Percentiles rank a stretch among this genome's conserved stretches.
phyloP scores from a whole-genome alignment of 106 monocot genomes.

The Dendrobium huoshanense region DNA sequence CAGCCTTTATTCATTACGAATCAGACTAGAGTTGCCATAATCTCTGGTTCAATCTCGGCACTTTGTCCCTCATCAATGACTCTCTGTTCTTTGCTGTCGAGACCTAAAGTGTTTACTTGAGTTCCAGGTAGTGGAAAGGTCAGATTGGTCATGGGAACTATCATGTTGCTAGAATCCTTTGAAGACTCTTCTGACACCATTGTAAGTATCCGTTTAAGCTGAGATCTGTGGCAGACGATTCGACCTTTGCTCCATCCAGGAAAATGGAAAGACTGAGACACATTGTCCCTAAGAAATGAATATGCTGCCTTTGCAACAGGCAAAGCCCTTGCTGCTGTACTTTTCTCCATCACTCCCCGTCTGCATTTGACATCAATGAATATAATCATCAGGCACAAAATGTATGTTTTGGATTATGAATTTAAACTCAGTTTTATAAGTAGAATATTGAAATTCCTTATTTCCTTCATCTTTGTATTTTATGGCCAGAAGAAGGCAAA shows the following conservation, averaged over 20 bases:
- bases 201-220: constrained; percentile 57
- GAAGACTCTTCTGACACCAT: constrained; percentile 15
- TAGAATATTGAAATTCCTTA: no score
- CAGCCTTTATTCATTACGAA: background rate
- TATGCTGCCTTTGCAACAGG: constrained; percentile 69
- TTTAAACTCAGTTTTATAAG: background rate
- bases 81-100: background rate
- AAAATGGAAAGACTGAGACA: constrained; percentile 67
- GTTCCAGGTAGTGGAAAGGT: constrained; percentile 54
- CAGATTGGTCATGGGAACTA: constrained; percentile 43
- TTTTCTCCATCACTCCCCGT: constrained; percentile 92
- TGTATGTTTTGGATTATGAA: background rate
- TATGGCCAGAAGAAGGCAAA: no score
- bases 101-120: constrained; percentile 28
- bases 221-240: constrained; percentile 60
- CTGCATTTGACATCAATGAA: constrained; percentile 25
- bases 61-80: background rate
- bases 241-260: constrained; percentile 94
- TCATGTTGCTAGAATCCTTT: constrained; percentile 11
- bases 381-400: background rate
- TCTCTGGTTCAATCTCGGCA: constrained; percentile 24
- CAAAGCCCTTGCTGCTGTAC: constrained; percentile 33
- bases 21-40: constrained; percentile 27
- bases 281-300: constrained; percentile 58
- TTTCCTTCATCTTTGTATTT: no score